These are phyloP conservation scores for Liriodendron chinense DNA, from an alignment of 164 flowering plant species.

Conservation along the genomic window DNA sequence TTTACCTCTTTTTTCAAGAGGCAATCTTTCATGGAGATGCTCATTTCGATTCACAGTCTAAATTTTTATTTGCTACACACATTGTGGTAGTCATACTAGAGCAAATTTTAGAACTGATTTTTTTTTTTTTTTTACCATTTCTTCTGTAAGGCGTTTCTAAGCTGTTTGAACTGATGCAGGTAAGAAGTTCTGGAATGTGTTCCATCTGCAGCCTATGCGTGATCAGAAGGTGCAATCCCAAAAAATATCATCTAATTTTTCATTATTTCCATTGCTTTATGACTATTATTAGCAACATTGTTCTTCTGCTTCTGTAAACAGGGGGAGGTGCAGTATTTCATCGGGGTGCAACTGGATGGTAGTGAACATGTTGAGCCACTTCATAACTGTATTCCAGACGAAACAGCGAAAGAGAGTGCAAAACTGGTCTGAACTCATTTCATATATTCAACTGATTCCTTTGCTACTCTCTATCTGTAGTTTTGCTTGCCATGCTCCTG, in stretches of 20 bases:
- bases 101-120: background rate
- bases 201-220: slow-evolving; percentile 99
- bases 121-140: background rate
- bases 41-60: background rate
- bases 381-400: slow-evolving; percentile 70
- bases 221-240: slow-evolving; percentile 72
- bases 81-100: background rate
- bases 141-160: background rate
- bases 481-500: background rate
- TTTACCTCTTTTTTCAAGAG: background rate
- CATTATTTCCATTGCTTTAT: slow-evolving; percentile 1
- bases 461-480: background rate
- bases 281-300: background rate
- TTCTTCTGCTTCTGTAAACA: slow-evolving; percentile 23
- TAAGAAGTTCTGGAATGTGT: slow-evolving; percentile 97
- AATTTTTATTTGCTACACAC: no score
- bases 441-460: background rate
- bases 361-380: slow-evolving; percentile 95
- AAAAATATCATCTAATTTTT: background rate
- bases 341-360: slow-evolving; percentile 97
- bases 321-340: slow-evolving; percentile 98
- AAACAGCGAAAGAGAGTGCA: slow-evolving; percentile 62
- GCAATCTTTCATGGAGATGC: background rate
- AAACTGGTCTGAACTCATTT: slow-evolving; percentile 43
- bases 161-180: slow-evolving; percentile 39